phyloP scores from a whole-genome alignment of 768 basidiomycete genomes.

The Macrolepiota fuliginosa region DNA sequence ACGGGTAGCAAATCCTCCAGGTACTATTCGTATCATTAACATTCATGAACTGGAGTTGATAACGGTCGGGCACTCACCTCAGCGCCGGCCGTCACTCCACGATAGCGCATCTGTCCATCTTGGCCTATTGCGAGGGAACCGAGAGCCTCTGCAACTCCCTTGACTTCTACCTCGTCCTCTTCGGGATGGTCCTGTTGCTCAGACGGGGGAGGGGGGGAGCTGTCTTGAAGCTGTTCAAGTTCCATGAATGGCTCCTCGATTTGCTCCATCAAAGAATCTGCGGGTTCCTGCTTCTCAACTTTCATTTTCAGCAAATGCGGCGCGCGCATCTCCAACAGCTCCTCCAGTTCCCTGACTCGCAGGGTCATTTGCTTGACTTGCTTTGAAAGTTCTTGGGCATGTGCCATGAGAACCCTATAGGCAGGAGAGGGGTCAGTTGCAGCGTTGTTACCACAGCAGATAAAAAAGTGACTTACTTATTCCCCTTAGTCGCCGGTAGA shows the following conservation, averaged over 20 bases:
- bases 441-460: too few species aligned
- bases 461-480: conserved; percentile 37
- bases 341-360: conserved; percentile 45
- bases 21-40: conserved; percentile 24
- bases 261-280: background rate
- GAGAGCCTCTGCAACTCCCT: conserved; percentile 33
- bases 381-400: conserved; percentile 44
- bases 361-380: conserved; percentile 41
- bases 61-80: conserved; percentile 33
- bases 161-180: conserved; percentile 20
- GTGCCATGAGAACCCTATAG: conserved; percentile 48
- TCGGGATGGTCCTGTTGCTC: conserved; percentile 8
- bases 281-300: conserved; percentile 5
- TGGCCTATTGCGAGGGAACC: conserved; percentile 48
- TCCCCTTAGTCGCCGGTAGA: conserved; percentile 52
- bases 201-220: background rate
- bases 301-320: conserved; percentile 8
- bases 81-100: conserved; percentile 47
- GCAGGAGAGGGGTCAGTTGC: background rate
- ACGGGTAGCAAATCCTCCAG: conserved; percentile 38
- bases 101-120: conserved; percentile 48
- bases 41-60: background rate
- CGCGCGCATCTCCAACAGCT: conserved; percentile 28
- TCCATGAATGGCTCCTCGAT: background rate
- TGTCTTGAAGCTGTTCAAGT: background rate